A percentile compares a stretch with the other conserved stretches of the same genome.
Conservation (phyloP, 2,329 filamentous ascomycete species). For the Trichophyton rubrum region DNA sequence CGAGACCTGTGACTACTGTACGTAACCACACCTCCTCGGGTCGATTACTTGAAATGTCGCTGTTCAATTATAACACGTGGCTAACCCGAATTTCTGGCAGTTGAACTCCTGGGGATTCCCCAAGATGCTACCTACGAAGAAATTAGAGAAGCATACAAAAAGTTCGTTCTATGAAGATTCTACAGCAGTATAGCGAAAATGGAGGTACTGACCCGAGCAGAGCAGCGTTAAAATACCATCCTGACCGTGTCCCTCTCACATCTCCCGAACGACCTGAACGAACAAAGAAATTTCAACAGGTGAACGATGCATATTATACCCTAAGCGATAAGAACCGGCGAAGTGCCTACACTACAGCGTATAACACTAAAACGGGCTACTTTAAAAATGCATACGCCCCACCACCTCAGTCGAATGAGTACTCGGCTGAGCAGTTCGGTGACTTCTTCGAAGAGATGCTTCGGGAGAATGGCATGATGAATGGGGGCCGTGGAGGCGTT, state of each 20-base stretch:
- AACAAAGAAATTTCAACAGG: conserved; percentile 79
- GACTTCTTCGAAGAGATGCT: conserved; percentile 84
- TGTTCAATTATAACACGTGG: not conserved
- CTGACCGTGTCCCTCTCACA: conserved; percentile 72
- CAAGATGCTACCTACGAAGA: conserved; percentile 67
- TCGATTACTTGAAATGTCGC: not conserved
- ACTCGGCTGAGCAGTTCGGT: conserved; percentile 69
- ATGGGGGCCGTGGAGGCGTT: conserved; percentile 42
- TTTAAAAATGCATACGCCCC: not conserved
- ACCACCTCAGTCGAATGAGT: conserved; percentile 22
- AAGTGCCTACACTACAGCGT: conserved; percentile 54
- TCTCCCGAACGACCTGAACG: conserved; percentile 70
- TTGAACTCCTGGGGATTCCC: conserved; percentile 60
- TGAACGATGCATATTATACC: conserved; percentile 89
- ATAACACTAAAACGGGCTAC: conserved; percentile 5
- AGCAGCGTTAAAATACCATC: conserved; percentile 82
- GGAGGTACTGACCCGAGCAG: conserved; percentile 48
- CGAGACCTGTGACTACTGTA: conserved; percentile 49
- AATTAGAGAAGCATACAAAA: conserved; percentile 90
- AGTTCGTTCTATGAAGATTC: conserved; percentile 35
- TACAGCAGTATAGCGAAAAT: not conserved
- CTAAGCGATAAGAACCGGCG: conserved; percentile 68
- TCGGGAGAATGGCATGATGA: conserved; percentile 69
- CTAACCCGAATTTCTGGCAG: conserved; percentile 32
- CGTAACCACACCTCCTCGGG: conserved; percentile 15